These are phyloP conservation scores for Zizania latifolia DNA, from an alignment of 176 grass and related monocot species.

Conservation along the genomic window DNA sequence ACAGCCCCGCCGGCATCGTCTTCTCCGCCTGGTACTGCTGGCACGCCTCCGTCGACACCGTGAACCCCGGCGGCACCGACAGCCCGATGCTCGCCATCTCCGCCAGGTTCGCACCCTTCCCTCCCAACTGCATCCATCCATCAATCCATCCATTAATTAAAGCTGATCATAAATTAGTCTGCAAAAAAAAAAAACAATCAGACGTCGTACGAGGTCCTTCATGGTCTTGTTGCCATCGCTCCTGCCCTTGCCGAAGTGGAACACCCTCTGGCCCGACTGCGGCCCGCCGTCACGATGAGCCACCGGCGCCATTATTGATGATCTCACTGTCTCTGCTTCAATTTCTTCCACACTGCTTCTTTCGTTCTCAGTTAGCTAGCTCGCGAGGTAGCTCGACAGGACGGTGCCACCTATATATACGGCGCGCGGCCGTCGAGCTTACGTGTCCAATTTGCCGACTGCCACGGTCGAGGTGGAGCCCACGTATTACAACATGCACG, in stretches of 20 bases:
- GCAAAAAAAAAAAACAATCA: no score
- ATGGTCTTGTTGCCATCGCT: slow-evolving; percentile 92
- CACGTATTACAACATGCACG: no score
- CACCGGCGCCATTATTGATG: not conserved
- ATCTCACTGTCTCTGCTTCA: not conserved
- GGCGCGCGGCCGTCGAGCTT: no score
- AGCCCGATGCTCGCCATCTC: slow-evolving; percentile 98
- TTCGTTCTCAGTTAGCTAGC: not conserved
- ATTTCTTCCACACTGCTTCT: not conserved
- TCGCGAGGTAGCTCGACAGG: not conserved
- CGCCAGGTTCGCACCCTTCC: slow-evolving; percentile 93
- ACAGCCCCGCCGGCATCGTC: slow-evolving; percentile 54
- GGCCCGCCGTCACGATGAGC: not conserved
- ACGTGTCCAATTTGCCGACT: no score
- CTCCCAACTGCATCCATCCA: slow-evolving; percentile 53
- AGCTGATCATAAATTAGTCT: no score
- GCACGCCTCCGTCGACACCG: slow-evolving; percentile 96
- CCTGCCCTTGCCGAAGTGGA: slow-evolving; percentile 96
- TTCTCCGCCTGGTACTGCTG: slow-evolving; percentile 64
- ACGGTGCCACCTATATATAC: not conserved
- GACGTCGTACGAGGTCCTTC: slow-evolving; percentile 67
- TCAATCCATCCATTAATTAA: no score
- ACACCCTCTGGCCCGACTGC: slow-evolving; percentile 59
- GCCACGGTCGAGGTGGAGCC: no score
- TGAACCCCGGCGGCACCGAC: slow-evolving; percentile 97